Conservation (phyloP, 1,284 basidiomycete genomes). For the Stygiomarasmius scandens region DNA sequence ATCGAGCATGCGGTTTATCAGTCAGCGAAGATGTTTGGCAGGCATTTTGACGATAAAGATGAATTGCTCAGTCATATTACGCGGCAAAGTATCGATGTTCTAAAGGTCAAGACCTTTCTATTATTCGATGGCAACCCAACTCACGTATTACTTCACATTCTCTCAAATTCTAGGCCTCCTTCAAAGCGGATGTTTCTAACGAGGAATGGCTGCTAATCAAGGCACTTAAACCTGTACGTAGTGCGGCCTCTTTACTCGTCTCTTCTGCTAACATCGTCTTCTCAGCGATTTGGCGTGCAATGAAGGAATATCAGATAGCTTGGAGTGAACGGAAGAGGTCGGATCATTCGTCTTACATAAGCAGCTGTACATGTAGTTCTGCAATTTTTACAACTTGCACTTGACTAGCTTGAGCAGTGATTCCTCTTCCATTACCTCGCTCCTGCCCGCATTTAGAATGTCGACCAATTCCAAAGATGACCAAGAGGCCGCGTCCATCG, state of each 20-base stretch:
- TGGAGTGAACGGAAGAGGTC: neutral
- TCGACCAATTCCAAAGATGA: constrained; percentile 2
- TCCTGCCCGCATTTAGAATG: too few species aligned
- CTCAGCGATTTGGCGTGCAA: constrained; percentile 50
- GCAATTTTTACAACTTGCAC: too few species aligned
- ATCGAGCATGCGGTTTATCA: constrained; percentile 98
- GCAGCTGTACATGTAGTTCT: constrained; percentile 5
- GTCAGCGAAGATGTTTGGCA: constrained; percentile 91
- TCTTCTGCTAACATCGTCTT: neutral
- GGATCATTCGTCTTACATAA: constrained; percentile 8
- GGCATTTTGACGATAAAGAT: constrained; percentile 96
- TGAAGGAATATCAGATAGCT: constrained; percentile 26
- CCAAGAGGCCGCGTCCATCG: constrained; percentile 5
- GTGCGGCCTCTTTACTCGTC: neutral
- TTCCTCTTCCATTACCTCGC: too few species aligned
- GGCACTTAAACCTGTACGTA: constrained; percentile 81
- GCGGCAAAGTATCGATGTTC: constrained; percentile 90
- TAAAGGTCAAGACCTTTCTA: constrained; percentile 64
- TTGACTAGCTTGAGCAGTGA: too few species aligned
- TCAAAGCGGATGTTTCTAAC: constrained; percentile 87
- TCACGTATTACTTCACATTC: constrained; percentile 8
- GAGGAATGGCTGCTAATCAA: constrained; percentile 97
- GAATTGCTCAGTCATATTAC: constrained; percentile 91
- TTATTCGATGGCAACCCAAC: constrained; percentile 10
- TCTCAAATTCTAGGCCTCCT: constrained; percentile 65